Percentiles rank a stretch among this genome's conserved stretches.
These are phyloP conservation scores for Podaxis pistillaris DNA, from an alignment of 768 basidiomycete genomes.

Conservation along the genomic window DNA sequence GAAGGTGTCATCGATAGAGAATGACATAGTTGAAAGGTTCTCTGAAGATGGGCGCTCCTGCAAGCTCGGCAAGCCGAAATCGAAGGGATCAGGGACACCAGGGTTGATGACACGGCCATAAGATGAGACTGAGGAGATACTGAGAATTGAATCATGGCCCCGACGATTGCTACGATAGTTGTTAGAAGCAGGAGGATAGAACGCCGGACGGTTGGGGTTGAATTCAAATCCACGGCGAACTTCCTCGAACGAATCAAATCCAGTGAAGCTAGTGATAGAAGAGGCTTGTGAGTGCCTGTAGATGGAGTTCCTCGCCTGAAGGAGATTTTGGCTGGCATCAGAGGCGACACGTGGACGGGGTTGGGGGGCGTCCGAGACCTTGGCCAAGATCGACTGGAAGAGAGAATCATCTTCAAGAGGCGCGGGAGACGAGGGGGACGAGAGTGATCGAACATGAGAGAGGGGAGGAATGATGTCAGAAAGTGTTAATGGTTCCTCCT, in stretches of 20 bases:
- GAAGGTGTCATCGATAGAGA: conserved; percentile 74
- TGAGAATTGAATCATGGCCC: conserved; percentile 61
- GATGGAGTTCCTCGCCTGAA: conserved; percentile 25
- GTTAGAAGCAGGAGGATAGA: conserved; percentile 49
- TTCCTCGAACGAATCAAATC: conserved; percentile 75
- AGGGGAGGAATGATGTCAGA: conserved; percentile 77
- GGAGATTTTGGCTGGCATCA: conserved; percentile 30
- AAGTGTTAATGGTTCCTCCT: conserved; percentile 48
- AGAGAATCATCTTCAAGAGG: conserved; percentile 49
- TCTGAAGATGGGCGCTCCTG: conserved; percentile 57
- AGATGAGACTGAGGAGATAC: conserved; percentile 78
- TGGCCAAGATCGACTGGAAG: conserved; percentile 53
- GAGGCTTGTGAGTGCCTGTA: conserved; percentile 38
- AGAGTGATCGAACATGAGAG: conserved; percentile 47
- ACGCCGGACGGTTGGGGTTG: conserved; percentile 54
- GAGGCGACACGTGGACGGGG: conserved; percentile 39
- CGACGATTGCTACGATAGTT: conserved; percentile 37
- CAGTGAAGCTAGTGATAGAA: conserved; percentile 66
- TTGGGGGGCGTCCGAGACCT: conserved; percentile 38
- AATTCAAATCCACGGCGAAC: conserved; percentile 81
- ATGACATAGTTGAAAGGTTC: conserved; percentile 53
- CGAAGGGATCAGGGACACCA: conserved; percentile 72
- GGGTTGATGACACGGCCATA: conserved; percentile 66
- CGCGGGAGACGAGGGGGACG: conserved; percentile 38
- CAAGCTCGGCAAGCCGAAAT: conserved; percentile 57